These are phyloP conservation scores for Purpureocillium lavendulum DNA, from an alignment of 2,329 filamentous ascomycete species.

Conservation along the genomic window DNA sequence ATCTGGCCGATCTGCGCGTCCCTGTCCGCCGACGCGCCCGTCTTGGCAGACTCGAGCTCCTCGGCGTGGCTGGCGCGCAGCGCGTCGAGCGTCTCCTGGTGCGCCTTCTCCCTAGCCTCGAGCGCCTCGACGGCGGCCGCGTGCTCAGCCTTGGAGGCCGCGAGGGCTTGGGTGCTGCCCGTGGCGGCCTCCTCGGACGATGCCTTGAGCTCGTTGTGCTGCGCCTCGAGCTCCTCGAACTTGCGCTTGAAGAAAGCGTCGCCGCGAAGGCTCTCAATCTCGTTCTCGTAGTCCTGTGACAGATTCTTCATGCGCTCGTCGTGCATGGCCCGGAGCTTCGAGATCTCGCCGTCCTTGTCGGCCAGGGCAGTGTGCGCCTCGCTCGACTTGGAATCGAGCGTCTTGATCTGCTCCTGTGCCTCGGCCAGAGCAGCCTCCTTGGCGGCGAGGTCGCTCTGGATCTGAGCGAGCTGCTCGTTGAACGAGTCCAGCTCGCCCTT, in stretches of 20 bases:
- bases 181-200: conserved; percentile 26
- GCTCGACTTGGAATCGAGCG: conserved; percentile 40
- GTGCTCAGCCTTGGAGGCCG: conserved; percentile 33
- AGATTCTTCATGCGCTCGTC: conserved; percentile 49
- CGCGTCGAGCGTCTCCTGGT: conserved; percentile 45
- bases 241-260: conserved; percentile 58
- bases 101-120: conserved; percentile 41
- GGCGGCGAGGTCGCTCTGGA: conserved; percentile 30
- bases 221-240: conserved; percentile 50
- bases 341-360: conserved; percentile 39
- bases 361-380: conserved; percentile 36
- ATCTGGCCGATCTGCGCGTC: conserved; percentile 41
- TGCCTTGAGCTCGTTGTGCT: conserved; percentile 42
- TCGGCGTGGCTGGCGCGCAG: conserved; percentile 49
- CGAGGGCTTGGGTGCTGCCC: conserved; percentile 32
- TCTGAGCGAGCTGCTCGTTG: conserved; percentile 26
- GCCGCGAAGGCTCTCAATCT: conserved; percentile 54
- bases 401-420: conserved; percentile 29
- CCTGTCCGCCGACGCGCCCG: conserved; percentile 38
- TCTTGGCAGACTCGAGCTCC: conserved; percentile 49
- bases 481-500: conserved; percentile 36
- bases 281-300: conserved; percentile 54
- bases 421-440: conserved; percentile 38
- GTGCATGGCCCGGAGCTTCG: conserved; percentile 46
- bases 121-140: conserved; percentile 35